Percentiles rank a stretch among this genome's conserved stretches.
These are phyloP conservation scores for Dendrobium officinale DNA, from an alignment of 106 monocot species.

Conservation along the genomic window DNA sequence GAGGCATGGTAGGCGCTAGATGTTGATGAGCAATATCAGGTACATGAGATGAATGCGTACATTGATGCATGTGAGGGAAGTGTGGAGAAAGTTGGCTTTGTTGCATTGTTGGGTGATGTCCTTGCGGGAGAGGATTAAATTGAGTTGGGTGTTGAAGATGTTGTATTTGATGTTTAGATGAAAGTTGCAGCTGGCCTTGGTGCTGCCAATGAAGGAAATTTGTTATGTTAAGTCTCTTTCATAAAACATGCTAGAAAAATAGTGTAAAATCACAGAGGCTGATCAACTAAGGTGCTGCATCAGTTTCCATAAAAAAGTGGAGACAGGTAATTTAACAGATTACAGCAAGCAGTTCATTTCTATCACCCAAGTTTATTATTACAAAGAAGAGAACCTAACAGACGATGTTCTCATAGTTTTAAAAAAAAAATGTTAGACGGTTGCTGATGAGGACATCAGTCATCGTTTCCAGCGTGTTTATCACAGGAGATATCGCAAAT, in stretches of 20 bases:
- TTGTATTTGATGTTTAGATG: constrained; percentile 55
- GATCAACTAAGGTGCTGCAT: not conserved
- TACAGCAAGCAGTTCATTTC: not conserved
- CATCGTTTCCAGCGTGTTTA: too few species aligned
- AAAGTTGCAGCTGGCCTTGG: constrained; percentile 46
- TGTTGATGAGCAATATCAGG: constrained; percentile 38
- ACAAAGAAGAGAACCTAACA: not conserved
- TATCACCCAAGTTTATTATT: not conserved
- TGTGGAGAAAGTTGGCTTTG: constrained; percentile 52
- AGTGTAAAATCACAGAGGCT: not conserved
- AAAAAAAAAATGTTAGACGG: too few species aligned
- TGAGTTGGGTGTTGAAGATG: constrained; percentile 42
- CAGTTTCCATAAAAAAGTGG: not conserved
- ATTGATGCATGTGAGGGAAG: constrained; percentile 38
- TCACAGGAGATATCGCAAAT: too few species aligned
- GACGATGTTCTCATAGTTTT: not conserved
- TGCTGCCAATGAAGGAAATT: constrained; percentile 18
- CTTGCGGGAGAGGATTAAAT: constrained; percentile 43
- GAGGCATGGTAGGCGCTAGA: constrained; percentile 40
- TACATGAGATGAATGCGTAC: constrained; percentile 47
- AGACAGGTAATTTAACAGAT: not conserved
- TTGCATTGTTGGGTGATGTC: constrained; percentile 43
- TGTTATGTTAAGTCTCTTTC: not conserved
- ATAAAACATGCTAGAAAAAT: not conserved
- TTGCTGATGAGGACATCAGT: too few species aligned